A percentile compares a stretch with the other conserved stretches of the same genome.
Conservation (phyloP, 495 filamentous ascomycete species). For the Aspergillus cristatus region DNA sequence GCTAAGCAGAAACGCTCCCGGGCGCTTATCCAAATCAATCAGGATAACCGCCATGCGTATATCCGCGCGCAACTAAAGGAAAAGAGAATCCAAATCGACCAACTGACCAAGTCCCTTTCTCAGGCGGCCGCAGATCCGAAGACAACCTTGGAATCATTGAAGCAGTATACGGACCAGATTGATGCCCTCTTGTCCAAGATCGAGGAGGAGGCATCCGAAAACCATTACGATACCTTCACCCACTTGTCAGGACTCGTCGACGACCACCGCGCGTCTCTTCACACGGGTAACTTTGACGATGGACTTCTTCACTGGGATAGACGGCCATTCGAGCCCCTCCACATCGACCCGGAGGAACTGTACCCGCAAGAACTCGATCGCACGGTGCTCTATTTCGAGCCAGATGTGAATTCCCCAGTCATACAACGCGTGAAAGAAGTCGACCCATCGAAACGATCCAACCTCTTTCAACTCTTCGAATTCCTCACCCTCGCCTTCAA, state of each 20-base stretch:
- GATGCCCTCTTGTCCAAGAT: conserved; percentile 3
- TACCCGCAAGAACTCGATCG: conserved; percentile 32
- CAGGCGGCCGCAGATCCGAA: conserved; percentile 22
- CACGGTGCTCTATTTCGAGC: conserved; percentile 29
- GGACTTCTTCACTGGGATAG: conserved; percentile 54
- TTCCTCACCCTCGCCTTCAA: conserved; percentile 15
- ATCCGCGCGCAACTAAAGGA: conserved; percentile 18
- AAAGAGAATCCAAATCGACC: conserved; percentile 18
- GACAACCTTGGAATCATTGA: conserved; percentile 19
- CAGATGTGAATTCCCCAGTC: conserved; percentile 15
- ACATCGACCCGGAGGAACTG: conserved; percentile 43
- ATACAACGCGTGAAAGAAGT: conserved; percentile 11
- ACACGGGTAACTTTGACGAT: conserved; percentile 22
- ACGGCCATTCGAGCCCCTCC: conserved; percentile 49
- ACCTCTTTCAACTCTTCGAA: conserved; percentile 15
- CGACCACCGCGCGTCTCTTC: conserved; percentile 12
- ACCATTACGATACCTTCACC: conserved; percentile 15
- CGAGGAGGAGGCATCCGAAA: conserved; percentile 2
- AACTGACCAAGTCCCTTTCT: conserved; percentile 19
- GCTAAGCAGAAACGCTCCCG: conserved; percentile 6
- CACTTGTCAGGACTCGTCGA: conserved; percentile 14
- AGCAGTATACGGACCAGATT: conserved; percentile 18
- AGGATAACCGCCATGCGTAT: conserved; percentile 17
- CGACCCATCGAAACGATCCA: conserved; percentile 1
- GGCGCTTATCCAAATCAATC: conserved; percentile 22